Conservation (phyloP, 805 yeast genomes). For the Candida dendrica region DNA sequence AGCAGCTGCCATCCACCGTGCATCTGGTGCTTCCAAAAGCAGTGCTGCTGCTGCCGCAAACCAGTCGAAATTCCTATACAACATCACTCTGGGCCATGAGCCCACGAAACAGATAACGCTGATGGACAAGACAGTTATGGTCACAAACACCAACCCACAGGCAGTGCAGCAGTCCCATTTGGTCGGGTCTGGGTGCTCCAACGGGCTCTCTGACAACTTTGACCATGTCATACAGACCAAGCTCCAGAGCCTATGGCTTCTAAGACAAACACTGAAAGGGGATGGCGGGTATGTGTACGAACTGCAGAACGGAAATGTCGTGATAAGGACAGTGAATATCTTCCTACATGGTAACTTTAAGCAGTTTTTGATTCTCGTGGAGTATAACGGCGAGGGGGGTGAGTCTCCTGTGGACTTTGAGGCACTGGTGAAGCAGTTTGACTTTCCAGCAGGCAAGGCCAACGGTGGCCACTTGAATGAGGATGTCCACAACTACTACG, state of each 20-base stretch:
- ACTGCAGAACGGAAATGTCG: constrained; percentile 33
- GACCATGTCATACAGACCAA: constrained; percentile 49
- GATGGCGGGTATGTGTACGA: constrained; percentile 68
- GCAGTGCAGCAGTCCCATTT: constrained; percentile 24
- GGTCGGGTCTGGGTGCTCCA: constrained; percentile 39
- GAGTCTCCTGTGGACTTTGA: constrained; percentile 17
- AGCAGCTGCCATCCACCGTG: too few species aligned
- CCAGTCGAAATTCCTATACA: constrained; percentile 19
- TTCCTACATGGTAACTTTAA: constrained; percentile 69
- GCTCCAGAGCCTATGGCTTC: constrained; percentile 62
- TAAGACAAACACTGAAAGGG: constrained; percentile 63
- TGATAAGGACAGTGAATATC: constrained; percentile 61
- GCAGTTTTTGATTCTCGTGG: constrained; percentile 57
- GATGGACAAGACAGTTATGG: constrained; percentile 20
- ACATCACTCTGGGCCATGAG: constrained; percentile 9
- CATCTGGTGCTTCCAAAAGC: too few species aligned
- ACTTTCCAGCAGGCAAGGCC: constrained; percentile 33
- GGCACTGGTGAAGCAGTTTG: constrained; percentile 24
- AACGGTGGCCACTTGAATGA: constrained; percentile 28
- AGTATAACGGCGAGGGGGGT: constrained; percentile 3
- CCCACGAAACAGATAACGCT: constrained; percentile 12
- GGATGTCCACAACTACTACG: constrained; percentile 4
- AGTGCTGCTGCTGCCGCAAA: constrained; percentile 16
- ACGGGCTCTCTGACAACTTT: constrained; percentile 49
- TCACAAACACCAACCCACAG: constrained; percentile 19